Evolutionary conservation across 177 flowering plant genomes (phyloP).

Genomic region (Vitis hybrid): DNA sequence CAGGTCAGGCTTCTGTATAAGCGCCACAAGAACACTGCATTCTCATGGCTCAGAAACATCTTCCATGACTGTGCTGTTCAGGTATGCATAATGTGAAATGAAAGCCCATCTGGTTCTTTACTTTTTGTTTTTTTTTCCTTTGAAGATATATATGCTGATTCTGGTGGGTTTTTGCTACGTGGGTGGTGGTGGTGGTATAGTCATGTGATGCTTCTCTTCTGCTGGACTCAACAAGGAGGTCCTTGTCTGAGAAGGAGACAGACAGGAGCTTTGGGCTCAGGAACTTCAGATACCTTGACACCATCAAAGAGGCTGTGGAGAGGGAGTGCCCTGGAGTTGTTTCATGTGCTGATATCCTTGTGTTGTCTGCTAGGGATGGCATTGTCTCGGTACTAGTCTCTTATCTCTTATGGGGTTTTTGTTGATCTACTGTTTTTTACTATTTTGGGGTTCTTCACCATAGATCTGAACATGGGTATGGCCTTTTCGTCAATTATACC

Average conservation of each 20-base stretch:
- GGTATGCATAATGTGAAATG: constrained; percentile 30
- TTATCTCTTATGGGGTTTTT: neutral
- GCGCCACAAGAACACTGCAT: constrained; percentile 97
- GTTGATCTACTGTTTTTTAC: neutral
- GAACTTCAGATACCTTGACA: constrained; percentile 88
- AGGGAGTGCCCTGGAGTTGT: constrained; percentile 98
- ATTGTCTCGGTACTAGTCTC: constrained; percentile 60
- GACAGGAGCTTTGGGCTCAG: constrained; percentile 98
- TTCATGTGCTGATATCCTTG: constrained; percentile 95
- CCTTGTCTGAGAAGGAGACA: constrained; percentile 92
- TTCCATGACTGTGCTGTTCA: constrained; percentile 98
- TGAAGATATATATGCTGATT: neutral
- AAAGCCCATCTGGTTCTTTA: neutral
- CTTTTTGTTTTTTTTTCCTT: neutral
- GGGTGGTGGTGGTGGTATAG: constrained; percentile 20
- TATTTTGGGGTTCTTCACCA: neutral
- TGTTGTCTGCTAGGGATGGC: constrained; percentile 91
- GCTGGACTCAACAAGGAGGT: constrained; percentile 95
- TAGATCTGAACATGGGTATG: neutral
- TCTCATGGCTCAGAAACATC: constrained; percentile 98
- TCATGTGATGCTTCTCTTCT: constrained; percentile 96
- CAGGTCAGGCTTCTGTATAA: constrained; percentile 95
- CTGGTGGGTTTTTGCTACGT: constrained; percentile 9
- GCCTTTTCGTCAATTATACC: neutral
- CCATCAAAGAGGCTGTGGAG: constrained; percentile 92